Evolutionary conservation across 73 alveolate genomes (phyloP), one percentile per base, ranked within the genome.

Genomic region (Paramecium octaurelia): DNA sequence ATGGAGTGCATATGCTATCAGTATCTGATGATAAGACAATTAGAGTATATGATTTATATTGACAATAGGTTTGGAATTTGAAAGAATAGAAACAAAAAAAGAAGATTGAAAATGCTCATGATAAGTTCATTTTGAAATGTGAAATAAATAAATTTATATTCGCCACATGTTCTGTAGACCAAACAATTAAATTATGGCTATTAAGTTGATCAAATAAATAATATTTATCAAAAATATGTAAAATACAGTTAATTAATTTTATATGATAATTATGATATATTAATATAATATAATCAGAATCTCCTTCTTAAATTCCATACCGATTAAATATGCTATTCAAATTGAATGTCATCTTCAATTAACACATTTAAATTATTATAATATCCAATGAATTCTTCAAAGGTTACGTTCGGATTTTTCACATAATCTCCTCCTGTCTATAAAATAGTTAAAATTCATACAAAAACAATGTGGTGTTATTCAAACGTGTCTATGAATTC

Each of bases 301-400:
- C 88, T 75, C 46, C 60, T 75, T 75, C 69, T 75, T 75, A 75
- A 75, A 38, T 20, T 42, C 88, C 88, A 75, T 20, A 75, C 59
- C 8, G 58, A 34, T 10, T 38, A 21, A 21, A 75, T 14, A 38
- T 29, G 40, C 12, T 75, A 75, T 93, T 96, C 98, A 92, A 96
- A 96, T 20, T 92, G 93, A 36, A 85, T 75, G 69, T 96, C 99
- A 50, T 93, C 95, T 44, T 96, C 99, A 54, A 98, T 93, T 29
- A 96, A 92, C 86, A 98, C 98, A 27, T 98, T 95, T 35, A 96
- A 94, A 84, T 96, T 95, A 69, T 95, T 95, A 94, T 96, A 96
- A 94, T 97, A 98, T 27, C 96, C 99, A 24, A 94, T 23, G 93
- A 97, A 98, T 94, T 98, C 99, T 10, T 98, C 99, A 58, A 93